Percentiles rank a stretch among this genome's conserved stretches.
These are phyloP conservation scores for Casuarina cunninghamiana DNA, from an alignment of 306 rosid genomes.

Conservation along the genomic window DNA sequence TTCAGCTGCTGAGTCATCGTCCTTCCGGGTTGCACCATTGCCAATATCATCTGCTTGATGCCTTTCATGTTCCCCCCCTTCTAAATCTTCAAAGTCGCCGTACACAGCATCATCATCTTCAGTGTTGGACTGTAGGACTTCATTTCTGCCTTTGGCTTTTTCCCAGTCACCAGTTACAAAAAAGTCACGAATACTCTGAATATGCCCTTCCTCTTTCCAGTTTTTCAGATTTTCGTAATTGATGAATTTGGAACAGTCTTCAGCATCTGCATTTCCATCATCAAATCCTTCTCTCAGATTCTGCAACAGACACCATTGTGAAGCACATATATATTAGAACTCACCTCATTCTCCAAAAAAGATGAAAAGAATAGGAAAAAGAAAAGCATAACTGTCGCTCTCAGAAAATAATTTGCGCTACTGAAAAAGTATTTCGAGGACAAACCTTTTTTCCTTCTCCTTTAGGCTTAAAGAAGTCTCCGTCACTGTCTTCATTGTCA, in stretches of 20 bases:
- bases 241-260: constrained; percentile 78
- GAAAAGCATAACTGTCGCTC: not conserved
- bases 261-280: constrained; percentile 51
- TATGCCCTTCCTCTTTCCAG: constrained; percentile 50
- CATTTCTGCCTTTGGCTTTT: constrained; percentile 74
- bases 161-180: constrained; percentile 92
- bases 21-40: constrained; percentile 33
- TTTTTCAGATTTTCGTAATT: constrained; percentile 33
- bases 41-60: constrained; percentile 30
- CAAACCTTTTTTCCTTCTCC: constrained; percentile 76
- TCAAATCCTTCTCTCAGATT: constrained; percentile 39
- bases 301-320: constrained; percentile 29
- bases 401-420: not conserved
- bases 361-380: not conserved
- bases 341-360: not conserved
- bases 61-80: constrained; percentile 54
- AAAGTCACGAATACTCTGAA: constrained; percentile 62
- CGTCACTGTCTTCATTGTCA: constrained; percentile 62
- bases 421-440: constrained; percentile 20
- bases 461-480: constrained; percentile 72
- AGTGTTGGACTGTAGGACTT: constrained; percentile 27
- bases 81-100: constrained; percentile 97
- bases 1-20: constrained; percentile 51
- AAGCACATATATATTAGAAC: not conserved
- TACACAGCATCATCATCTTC: constrained; percentile 50